Evolutionary conservation across 495 filamentous ascomycete species (phyloP).

Genomic region (Staphylotrichum tortipilum): DNA sequence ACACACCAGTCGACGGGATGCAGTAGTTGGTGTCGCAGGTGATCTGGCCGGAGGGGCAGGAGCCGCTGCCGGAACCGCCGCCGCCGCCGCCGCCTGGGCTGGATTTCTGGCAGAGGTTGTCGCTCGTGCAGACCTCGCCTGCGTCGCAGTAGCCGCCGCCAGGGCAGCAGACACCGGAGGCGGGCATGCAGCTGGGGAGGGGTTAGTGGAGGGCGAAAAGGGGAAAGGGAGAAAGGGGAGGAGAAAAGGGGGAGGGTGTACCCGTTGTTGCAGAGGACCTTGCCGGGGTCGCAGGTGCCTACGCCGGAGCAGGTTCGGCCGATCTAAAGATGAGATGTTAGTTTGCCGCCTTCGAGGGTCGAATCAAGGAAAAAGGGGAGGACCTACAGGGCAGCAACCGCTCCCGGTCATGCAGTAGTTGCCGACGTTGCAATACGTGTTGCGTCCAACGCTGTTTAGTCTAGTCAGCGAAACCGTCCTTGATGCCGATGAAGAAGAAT

Average conservation of each 20-base stretch:
- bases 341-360: neutral
- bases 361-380: neutral
- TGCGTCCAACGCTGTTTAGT: neutral
- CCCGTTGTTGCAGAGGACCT: constrained; percentile 3
- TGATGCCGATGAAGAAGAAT: neutral
- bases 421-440: constrained; percentile 12
- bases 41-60: neutral
- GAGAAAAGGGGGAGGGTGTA: neutral
- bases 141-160: constrained; percentile 16
- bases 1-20: constrained; percentile 7
- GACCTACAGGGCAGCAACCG: constrained; percentile 14
- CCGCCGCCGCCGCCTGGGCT: neutral
- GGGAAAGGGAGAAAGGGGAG: too few species aligned
- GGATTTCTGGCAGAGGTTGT: neutral
- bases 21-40: constrained; percentile 7
- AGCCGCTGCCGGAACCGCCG: neutral
- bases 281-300: constrained; percentile 9
- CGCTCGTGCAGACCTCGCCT: constrained; percentile 7
- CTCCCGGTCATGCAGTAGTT: constrained; percentile 12
- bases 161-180: constrained; percentile 13
- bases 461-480: neutral
- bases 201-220: neutral
- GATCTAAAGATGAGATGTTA: neutral
- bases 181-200: constrained; percentile 16
- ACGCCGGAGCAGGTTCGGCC: constrained; percentile 12